These are phyloP conservation scores for Coffea eugenioides DNA, from an alignment of 257 asterid species.

Conservation along the genomic window DNA sequence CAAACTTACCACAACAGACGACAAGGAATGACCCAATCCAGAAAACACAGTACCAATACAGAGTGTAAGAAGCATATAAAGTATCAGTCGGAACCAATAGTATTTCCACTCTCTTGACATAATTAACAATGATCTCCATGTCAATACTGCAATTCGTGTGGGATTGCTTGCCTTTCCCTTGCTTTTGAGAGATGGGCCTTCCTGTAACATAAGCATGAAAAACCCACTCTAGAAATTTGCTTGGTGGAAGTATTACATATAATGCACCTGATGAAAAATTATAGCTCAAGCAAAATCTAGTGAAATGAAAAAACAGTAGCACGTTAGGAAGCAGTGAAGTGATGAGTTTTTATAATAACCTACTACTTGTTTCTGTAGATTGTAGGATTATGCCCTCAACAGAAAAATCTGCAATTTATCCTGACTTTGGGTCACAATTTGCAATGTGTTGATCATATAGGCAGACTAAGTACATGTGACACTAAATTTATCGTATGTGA, in stretches of 20 bases:
- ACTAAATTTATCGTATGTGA: no score
- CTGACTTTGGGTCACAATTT: background rate
- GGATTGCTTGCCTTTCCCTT: slow-evolving; percentile 71
- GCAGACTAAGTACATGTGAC: background rate
- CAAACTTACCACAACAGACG: slow-evolving; percentile 84
- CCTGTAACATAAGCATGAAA: slow-evolving; percentile 46
- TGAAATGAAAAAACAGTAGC: background rate
- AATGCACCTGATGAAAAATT: slow-evolving; percentile 2
- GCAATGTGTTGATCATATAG: background rate
- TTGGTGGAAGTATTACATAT: background rate
- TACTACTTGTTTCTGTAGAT: background rate
- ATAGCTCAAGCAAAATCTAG: background rate
- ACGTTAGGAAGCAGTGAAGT: background rate
- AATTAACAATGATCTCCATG: slow-evolving; percentile 93
- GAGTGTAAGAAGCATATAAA: slow-evolving; percentile 72
- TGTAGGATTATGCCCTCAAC: background rate
- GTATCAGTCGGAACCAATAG: slow-evolving; percentile 93
- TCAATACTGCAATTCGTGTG: slow-evolving; percentile 65
- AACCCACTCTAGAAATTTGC: background rate
- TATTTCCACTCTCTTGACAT: slow-evolving; percentile 99
- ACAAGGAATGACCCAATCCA: slow-evolving; percentile 93
- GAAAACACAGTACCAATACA: slow-evolving; percentile 83
- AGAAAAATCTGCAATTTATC: background rate
- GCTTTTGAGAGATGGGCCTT: slow-evolving; percentile 84
- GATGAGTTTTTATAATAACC: background rate